Percentiles rank a stretch among this genome's conserved stretches.
phyloP scores from a whole-genome alignment of 192 early-diverging fungal species.

The Backusella circina region DNA sequence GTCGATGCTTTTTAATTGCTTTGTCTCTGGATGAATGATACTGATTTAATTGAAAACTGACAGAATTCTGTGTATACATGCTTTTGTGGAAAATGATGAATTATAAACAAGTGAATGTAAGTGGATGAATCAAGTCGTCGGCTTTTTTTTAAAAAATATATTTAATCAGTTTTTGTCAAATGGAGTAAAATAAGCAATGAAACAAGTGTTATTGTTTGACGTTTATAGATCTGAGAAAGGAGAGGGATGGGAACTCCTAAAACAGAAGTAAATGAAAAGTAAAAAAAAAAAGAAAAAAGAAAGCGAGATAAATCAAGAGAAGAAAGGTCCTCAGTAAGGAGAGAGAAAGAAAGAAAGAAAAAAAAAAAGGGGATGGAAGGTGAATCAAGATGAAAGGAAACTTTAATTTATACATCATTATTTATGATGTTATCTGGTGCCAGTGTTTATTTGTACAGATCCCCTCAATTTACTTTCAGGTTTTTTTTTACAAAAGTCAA shows the following conservation, averaged over 20 bases:
- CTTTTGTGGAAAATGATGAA: not conserved
- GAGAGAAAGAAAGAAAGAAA: not conserved
- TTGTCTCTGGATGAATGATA: not conserved
- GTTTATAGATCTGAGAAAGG: not conserved
- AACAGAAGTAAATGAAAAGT: not conserved
- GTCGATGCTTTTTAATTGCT: constrained; percentile 36
- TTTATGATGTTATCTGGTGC: not conserved
- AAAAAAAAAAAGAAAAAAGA: not conserved
- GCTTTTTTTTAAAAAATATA: not conserved
- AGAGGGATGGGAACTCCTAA: constrained; percentile 1
- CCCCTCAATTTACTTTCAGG: not conserved
- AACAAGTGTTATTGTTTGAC: not conserved
- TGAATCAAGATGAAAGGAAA: not conserved
- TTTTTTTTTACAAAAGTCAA: not conserved
- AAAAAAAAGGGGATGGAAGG: not conserved
- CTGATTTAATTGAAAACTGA: not conserved
- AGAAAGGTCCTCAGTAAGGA: not conserved
- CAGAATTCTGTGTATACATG: not conserved
- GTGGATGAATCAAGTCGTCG: not conserved
- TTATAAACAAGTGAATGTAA: not conserved
- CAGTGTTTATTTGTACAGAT: not conserved
- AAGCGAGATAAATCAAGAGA: not conserved
- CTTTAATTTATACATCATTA: not conserved
- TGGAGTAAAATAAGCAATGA: not conserved
- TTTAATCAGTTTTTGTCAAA: not conserved